Conservation (phyloP, 257 asterid species). For the Gynochthodes officinalis region DNA sequence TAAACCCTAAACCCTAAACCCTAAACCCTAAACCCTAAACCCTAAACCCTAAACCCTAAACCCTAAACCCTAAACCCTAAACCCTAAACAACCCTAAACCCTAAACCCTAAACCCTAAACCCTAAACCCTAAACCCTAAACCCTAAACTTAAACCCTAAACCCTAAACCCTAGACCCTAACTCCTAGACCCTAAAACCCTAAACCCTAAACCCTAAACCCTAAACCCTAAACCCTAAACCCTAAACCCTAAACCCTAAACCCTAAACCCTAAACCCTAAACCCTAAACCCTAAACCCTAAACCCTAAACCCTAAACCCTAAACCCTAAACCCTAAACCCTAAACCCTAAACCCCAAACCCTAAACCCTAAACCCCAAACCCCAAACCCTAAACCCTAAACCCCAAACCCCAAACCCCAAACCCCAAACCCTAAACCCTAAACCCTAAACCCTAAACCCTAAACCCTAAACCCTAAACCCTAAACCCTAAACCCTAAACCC, state of each 20-base stretch:
- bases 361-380: constrained; percentile 16
- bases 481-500: constrained; percentile 16
- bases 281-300: constrained; percentile 4
- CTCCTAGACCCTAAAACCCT: constrained; percentile 2
- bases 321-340: constrained; percentile 16
- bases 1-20: constrained; percentile 26
- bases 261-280: constrained; percentile 14
- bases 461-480: constrained; percentile 17
- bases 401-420: background rate
- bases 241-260: constrained; percentile 15
- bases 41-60: constrained; percentile 18
- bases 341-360: constrained; percentile 17
- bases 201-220: constrained; percentile 15
- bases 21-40: constrained; percentile 19
- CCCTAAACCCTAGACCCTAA: constrained; percentile 1
- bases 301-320: constrained; percentile 6
- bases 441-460: constrained; percentile 16
- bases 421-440: constrained; percentile 14
- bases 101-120: constrained; percentile 19
- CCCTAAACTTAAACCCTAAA: constrained; percentile 8
- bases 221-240: constrained; percentile 15
- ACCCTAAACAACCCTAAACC: constrained; percentile 18
- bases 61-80: constrained; percentile 24
- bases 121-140: constrained; percentile 17
- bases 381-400: constrained; percentile 13